Conservation (phyloP, 768 basidiomycete species). For the Candolleomyces efflorescens region DNA sequence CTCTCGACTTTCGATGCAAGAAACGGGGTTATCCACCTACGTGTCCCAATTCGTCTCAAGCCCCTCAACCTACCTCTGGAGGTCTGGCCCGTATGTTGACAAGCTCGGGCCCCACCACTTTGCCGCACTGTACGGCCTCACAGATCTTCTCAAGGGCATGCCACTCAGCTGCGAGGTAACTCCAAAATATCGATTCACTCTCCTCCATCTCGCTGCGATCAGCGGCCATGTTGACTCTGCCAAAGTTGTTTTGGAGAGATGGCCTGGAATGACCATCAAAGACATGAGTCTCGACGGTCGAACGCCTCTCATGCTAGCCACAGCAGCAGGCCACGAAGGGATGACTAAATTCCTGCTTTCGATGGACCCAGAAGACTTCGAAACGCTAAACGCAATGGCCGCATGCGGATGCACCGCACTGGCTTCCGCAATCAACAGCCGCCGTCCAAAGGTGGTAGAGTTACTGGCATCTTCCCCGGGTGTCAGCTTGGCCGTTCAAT, state of each 20-base stretch:
- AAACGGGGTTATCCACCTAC: neutral
- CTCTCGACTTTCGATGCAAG: neutral
- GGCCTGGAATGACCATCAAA: neutral
- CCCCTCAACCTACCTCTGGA: neutral
- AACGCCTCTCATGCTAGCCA: neutral
- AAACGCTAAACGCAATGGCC: neutral
- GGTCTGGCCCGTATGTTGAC: neutral
- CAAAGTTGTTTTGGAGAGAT: neutral
- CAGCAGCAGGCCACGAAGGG: neutral
- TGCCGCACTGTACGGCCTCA: neutral
- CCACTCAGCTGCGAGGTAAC: neutral
- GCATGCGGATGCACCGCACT: neutral
- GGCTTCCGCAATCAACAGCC: neutral
- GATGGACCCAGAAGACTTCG: neutral
- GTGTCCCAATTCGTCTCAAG: neutral
- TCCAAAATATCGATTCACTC: neutral
- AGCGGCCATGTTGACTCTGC: neutral
- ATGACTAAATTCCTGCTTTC: neutral
- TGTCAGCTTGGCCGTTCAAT: neutral
- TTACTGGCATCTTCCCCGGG: neutral
- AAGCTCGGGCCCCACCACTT: neutral
- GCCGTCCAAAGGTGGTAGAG: neutral
- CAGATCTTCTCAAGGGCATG: neutral
- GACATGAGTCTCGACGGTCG: neutral
- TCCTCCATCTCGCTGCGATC: neutral